phyloP scores from a whole-genome alignment of 306 rosid species.

The Alnus glutinosa region DNA sequence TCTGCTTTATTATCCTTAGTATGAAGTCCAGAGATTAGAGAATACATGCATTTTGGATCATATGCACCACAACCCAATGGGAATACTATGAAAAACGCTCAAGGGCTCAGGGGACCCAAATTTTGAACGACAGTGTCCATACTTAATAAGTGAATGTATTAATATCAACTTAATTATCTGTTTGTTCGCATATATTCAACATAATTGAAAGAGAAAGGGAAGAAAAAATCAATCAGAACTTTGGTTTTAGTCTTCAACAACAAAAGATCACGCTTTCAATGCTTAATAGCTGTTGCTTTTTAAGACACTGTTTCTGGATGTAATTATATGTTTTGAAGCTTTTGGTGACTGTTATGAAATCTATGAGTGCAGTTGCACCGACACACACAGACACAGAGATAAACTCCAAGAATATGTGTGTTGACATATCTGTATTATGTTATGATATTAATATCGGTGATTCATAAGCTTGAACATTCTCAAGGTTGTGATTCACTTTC shows the following conservation, averaged over 20 bases:
- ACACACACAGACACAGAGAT: not conserved
- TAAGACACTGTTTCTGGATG: not conserved
- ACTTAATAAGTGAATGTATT: not conserved
- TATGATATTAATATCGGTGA: no score
- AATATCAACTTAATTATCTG: not conserved
- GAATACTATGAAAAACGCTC: not conserved
- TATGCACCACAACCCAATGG: not conserved
- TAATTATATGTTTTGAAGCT: not conserved
- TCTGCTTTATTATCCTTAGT: not conserved
- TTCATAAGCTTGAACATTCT: not conserved
- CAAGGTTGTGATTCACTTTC: not conserved
- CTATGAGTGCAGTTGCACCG: no score
- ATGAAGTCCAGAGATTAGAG: not conserved
- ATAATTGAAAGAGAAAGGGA: not conserved
- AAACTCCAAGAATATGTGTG: not conserved
- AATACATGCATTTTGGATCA: not conserved
- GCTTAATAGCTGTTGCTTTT: not conserved
- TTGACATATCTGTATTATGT: not conserved
- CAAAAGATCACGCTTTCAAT: not conserved
- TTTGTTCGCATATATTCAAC: not conserved
- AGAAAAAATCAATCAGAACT: not conserved
- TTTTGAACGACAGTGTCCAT: not conserved
- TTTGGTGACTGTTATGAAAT: not conserved
- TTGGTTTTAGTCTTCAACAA: not conserved
- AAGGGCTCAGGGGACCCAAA: not conserved